Conservation (phyloP, 768 basidiomycete genomes). For the Obba rivulosa region DNA sequence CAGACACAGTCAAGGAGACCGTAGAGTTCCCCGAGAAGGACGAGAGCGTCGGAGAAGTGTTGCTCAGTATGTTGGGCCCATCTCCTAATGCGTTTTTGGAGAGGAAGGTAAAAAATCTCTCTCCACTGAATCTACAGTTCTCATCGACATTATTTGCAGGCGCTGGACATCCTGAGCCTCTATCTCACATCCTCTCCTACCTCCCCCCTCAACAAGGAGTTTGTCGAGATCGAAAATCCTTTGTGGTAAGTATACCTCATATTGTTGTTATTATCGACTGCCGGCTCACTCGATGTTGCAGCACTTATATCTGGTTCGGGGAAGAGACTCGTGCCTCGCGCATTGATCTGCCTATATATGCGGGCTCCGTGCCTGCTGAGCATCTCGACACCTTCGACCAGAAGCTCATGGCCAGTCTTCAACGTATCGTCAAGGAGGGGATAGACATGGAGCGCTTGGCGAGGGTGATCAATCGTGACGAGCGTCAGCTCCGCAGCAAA, state of each 20-base stretch:
- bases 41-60: slow-evolving; percentile 87
- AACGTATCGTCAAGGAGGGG: slow-evolving; percentile 64
- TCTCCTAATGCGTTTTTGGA: slow-evolving; percentile 64
- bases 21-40: slow-evolving; percentile 97
- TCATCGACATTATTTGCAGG: slow-evolving; percentile 34
- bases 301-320: slow-evolving; percentile 82
- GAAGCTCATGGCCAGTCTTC: slow-evolving; percentile 63
- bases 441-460: slow-evolving; percentile 89
- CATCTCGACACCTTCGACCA: slow-evolving; percentile 67
- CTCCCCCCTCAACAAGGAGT: slow-evolving; percentile 85
- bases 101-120: slow-evolving; percentile 53
- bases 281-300: slow-evolving; percentile 23
- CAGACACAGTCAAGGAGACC: slow-evolving; percentile 48
- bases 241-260: slow-evolving; percentile 55
- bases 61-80: slow-evolving; percentile 77
- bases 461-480: slow-evolving; percentile 81
- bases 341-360: slow-evolving; percentile 69
- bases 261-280: not conserved
- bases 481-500: slow-evolving; percentile 85
- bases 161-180: slow-evolving; percentile 77
- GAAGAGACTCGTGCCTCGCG: slow-evolving; percentile 70
- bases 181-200: slow-evolving; percentile 86
- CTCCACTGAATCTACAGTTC: not conserved
- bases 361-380: slow-evolving; percentile 81
- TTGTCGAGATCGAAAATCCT: slow-evolving; percentile 86